Conservation (phyloP, 805 yeast genomes). For the Ogataea pilisensis region DNA sequence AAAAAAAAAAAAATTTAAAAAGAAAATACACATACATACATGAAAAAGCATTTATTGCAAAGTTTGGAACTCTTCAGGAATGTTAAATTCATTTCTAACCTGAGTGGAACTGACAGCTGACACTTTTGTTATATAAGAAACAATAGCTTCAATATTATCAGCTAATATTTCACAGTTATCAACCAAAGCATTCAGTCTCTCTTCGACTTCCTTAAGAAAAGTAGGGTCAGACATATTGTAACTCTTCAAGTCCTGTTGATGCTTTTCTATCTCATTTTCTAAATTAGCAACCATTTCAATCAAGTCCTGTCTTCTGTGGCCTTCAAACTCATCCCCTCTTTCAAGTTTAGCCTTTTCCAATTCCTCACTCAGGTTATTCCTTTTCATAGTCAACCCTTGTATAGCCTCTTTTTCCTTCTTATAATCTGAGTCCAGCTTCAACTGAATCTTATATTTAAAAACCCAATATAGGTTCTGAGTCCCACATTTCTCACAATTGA, state of each 20-base stretch:
- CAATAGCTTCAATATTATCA: conserved; percentile 41
- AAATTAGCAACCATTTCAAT: conserved; percentile 7
- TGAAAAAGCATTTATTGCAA: not conserved
- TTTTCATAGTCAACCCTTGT: conserved; percentile 12
- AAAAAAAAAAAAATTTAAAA: no score
- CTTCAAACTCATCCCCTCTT: conserved; percentile 6
- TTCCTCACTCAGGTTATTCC: conserved; percentile 6
- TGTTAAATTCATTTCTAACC: conserved; percentile 36
- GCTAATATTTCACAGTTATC: conserved; percentile 10
- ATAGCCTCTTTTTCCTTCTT: conserved; percentile 13
- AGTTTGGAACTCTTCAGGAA: conserved; percentile 39
- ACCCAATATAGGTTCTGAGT: conserved; percentile 49
- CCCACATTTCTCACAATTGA: conserved; percentile 54
- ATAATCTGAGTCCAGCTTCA: conserved; percentile 9
- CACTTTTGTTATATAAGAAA: conserved; percentile 33
- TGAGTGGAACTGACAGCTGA: conserved; percentile 26
- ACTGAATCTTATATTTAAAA: conserved; percentile 31
- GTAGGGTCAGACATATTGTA: conserved; percentile 1
- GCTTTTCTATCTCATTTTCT: not conserved
- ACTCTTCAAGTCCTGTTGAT: not conserved
- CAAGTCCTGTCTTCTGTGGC: not conserved
- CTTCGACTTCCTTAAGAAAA: not conserved
- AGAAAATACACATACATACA: conserved; percentile 23
- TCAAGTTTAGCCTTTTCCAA: conserved; percentile 8
- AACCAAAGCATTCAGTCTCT: conserved; percentile 1